phyloP scores from a whole-genome alignment of 2,329 filamentous ascomycete genomes.

The Teratosphaeria gauchensis region DNA sequence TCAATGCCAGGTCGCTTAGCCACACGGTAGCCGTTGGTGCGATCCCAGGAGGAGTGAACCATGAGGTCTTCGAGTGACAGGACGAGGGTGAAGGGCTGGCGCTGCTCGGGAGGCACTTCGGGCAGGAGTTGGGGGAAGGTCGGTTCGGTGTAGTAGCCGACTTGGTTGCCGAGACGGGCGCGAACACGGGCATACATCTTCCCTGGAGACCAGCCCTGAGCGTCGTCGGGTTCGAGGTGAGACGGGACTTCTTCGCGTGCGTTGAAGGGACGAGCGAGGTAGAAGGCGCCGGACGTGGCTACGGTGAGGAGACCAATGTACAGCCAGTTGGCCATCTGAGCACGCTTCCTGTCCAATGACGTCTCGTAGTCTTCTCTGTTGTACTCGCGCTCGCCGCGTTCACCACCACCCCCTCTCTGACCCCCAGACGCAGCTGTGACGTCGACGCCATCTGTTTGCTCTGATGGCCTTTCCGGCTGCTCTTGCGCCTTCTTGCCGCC shows the following conservation, averaged over 20 bases:
- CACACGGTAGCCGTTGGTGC: conserved; percentile 88
- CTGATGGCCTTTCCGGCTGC: conserved; percentile 13
- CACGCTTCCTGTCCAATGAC: conserved; percentile 74
- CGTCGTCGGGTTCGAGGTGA: conserved; percentile 46
- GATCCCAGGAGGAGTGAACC: conserved; percentile 87
- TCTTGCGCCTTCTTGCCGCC: conserved; percentile 29
- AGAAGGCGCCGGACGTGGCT: conserved; percentile 52
- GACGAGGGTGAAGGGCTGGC: conserved; percentile 84
- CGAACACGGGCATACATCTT: conserved; percentile 74
- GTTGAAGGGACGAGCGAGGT: conserved; percentile 76
- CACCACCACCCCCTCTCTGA: conserved; percentile 29
- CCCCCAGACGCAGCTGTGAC: conserved; percentile 17
- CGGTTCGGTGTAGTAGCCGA: conserved; percentile 92
- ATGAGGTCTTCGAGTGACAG: conserved; percentile 88
- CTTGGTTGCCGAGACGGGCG: conserved; percentile 63
- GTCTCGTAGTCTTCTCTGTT: conserved; percentile 80
- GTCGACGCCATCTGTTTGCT: conserved; percentile 23
- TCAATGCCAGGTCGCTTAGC: conserved; percentile 92
- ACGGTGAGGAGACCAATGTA: conserved; percentile 53
- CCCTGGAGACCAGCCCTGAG: conserved; percentile 66
- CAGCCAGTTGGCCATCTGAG: conserved; percentile 64
- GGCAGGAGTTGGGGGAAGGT: conserved; percentile 89
- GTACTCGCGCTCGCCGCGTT: conserved; percentile 54
- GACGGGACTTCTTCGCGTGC: conserved; percentile 62
- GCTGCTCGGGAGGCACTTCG: conserved; percentile 65